Base-by-base conservation (phyloP, 176 grass and related monocot genomes). In the Typha latifolia region DNA sequence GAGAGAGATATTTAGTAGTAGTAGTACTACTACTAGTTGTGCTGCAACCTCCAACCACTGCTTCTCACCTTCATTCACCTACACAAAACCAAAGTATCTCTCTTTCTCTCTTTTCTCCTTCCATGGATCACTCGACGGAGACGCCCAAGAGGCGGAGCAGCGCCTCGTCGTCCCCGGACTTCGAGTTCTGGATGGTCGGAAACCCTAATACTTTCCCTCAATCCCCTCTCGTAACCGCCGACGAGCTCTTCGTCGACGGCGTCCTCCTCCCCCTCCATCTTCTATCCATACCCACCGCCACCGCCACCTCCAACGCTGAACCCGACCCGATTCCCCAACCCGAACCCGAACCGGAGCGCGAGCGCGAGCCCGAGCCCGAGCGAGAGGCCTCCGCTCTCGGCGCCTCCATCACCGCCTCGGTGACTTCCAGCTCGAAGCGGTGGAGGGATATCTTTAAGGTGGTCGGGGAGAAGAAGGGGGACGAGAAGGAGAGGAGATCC, bases 361-460 rank as follows among this genome's bases (percentile, higher is more conserved):
- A 68, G 7, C 13, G 66, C 19, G 71, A 64, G 29, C 51, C 2
- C 0, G 51, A 68, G 7, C 13, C 70, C 19, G 71, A 64, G 56
- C 55, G 5, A 0, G 80, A 84, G 3, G n/a, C 64, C 5, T 47
- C 68, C 14, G 15, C 74, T 5, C 15, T 61, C 3, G 14, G 12
- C 62, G 63, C 78, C 2, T 32, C 68, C 15, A 72, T 82, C 14
- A 10, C 51, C 0, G 52, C 53, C 14, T 2, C 52, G 12, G 4
- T 11, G 1, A 19, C 47, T 12, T 72, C 71, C 4, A 77, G 74
- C 26, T 84, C 74, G 16, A 95, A 90, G 75, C 78, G 90, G 43
- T 95, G 90, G 90, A 90, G 76, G 71, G 90, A 90, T 12, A 87
- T 95, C 23, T 95, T 95, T 12, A 67, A 75, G 19, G 34, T 68